Evolutionary conservation across 2,329 filamentous ascomycete species (phyloP).

Genomic region (Dactylellina parvicollis): DNA sequence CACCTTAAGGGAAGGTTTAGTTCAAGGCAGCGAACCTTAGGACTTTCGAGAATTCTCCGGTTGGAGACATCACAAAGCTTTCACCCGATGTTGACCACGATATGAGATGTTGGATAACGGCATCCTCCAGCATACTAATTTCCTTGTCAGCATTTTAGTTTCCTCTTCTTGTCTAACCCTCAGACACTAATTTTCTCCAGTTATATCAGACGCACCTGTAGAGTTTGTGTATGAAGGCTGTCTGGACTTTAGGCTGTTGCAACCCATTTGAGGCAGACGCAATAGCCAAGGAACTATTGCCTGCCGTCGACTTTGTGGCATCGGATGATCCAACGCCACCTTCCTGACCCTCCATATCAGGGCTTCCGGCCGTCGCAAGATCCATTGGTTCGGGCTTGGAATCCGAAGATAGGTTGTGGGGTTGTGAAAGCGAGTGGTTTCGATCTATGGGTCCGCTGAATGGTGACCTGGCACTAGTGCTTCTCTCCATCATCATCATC

Average conservation of each 20-base stretch:
- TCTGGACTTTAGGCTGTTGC: conserved; percentile 97
- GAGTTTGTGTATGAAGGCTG: conserved; percentile 97
- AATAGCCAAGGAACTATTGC: conserved; percentile 29
- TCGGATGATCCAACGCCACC: conserved; percentile 15
- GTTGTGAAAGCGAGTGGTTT: conserved; percentile 43
- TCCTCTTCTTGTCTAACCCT: too few species aligned
- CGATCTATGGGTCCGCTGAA: conserved; percentile 51
- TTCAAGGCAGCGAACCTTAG: conserved; percentile 76
- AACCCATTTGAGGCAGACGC: conserved; percentile 65
- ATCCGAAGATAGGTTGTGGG: conserved; percentile 36
- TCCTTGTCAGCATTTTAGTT: too few species aligned
- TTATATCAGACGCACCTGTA: conserved; percentile 81
- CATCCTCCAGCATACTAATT: conserved; percentile 94
- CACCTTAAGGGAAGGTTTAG: background rate
- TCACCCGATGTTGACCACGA: conserved; percentile 94
- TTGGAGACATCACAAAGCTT: conserved; percentile 98
- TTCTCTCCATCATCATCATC: conserved; percentile 55
- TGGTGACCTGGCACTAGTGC: conserved; percentile 52
- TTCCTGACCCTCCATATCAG: conserved; percentile 39
- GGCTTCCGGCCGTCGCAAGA: conserved; percentile 24
- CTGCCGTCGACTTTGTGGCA: conserved; percentile 68
- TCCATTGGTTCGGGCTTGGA: conserved; percentile 49
- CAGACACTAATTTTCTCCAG: too few species aligned
- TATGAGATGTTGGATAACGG: conserved; percentile 90
- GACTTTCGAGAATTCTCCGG: conserved; percentile 96